phyloP scores from a whole-genome alignment of 257 asterid genomes.

The Salvia hispanica region DNA sequence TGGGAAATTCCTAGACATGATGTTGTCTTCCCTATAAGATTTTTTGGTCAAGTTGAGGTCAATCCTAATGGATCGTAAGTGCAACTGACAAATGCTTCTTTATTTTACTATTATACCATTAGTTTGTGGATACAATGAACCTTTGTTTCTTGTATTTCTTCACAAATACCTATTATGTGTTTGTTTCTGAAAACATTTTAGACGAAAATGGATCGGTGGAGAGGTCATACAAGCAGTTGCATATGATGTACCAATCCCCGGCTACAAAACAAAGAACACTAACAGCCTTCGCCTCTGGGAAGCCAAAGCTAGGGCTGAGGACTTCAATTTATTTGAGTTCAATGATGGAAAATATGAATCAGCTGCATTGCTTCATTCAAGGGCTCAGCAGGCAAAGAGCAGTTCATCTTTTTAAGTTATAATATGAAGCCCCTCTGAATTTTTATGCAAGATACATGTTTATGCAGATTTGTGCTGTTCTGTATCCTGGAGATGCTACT shows the following conservation, averaged over 20 bases:
- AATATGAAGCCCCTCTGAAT: slow-evolving; percentile 16
- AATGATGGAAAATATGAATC: slow-evolving; percentile 97
- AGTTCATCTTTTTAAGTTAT: slow-evolving; percentile 14
- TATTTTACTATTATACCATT: slow-evolving; percentile 25
- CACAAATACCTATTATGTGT: slow-evolving; percentile 19
- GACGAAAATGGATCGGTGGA: slow-evolving; percentile 96
- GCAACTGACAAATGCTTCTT: slow-evolving; percentile 29
- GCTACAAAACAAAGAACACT: slow-evolving; percentile 95
- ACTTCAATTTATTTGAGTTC: slow-evolving; percentile 82
- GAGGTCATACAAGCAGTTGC: slow-evolving; percentile 95
- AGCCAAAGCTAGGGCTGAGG: slow-evolving; percentile 87
- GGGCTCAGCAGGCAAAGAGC: slow-evolving; percentile 82
- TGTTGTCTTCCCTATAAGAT: slow-evolving; percentile 83
- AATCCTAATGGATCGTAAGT: slow-evolving; percentile 88
- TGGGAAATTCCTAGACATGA: slow-evolving; percentile 98
- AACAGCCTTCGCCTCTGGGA: slow-evolving; percentile 99
- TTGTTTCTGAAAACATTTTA: slow-evolving; percentile 35
- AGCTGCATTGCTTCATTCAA: slow-evolving; percentile 91
- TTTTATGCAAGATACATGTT: slow-evolving; percentile 10
- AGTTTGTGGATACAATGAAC: slow-evolving; percentile 16
- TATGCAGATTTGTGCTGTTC: slow-evolving; percentile 92
- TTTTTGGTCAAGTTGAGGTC: slow-evolving; percentile 94
- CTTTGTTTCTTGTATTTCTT: slow-evolving; percentile 21
- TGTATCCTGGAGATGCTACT: slow-evolving; percentile 98
- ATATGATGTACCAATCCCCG: slow-evolving; percentile 99